phyloP scores from a whole-genome alignment of 1,139 yeast genomes.

The Geotrichum fermentans region DNA sequence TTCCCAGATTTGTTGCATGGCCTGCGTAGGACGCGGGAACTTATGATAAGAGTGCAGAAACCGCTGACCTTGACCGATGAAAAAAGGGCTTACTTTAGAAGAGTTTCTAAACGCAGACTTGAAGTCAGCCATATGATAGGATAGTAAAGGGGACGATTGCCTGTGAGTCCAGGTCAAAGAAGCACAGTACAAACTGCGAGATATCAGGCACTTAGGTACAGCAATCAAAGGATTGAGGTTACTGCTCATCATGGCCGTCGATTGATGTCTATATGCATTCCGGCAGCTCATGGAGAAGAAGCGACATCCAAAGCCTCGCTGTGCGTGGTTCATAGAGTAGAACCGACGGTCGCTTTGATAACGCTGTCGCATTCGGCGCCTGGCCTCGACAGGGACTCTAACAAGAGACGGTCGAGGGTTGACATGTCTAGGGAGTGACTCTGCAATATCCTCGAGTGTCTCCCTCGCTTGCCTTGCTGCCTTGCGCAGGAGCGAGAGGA shows the following conservation, averaged over 20 bases:
- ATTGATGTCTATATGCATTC: too few relatives aligned
- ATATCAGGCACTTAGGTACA: background rate
- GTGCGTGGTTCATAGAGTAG: background rate
- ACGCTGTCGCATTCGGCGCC: background rate
- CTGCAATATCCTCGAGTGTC: constrained; percentile 17
- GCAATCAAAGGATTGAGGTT: background rate
- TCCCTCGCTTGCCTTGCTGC: constrained; percentile 19
- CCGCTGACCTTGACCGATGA: background rate
- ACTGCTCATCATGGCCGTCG: constrained; percentile 1
- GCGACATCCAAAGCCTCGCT: background rate
- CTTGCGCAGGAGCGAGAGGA: constrained; percentile 17
- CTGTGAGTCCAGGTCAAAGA: background rate
- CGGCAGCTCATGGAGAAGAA: constrained; percentile 1
- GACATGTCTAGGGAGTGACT: constrained; percentile 8
- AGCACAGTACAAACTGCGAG: background rate
- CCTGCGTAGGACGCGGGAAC: constrained; percentile 4
- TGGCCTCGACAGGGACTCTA: constrained; percentile 6
- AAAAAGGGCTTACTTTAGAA: background rate
- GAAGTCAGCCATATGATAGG: background rate
- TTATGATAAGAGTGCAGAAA: background rate
- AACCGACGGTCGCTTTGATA: background rate
- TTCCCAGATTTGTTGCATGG: constrained; percentile 7
- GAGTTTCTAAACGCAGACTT: background rate
- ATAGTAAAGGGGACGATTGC: background rate
- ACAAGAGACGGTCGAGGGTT: constrained; percentile 10